Evolutionary conservation across 129 eudicot species (phyloP).

Genomic region (Arctium minus): DNA sequence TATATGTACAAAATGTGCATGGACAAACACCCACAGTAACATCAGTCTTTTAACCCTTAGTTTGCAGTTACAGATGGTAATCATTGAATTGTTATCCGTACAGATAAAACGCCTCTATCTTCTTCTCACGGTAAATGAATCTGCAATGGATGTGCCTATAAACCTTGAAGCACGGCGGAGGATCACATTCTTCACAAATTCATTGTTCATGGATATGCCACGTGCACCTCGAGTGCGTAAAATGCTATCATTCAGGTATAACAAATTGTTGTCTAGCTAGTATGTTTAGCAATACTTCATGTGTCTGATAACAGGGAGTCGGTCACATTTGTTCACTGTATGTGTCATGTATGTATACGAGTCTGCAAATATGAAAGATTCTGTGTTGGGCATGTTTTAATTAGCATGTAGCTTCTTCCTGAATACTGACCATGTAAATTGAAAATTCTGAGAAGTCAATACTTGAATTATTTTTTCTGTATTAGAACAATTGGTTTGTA

Average conservation of each 20-base stretch:
- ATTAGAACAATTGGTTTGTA: neutral
- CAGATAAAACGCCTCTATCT: constrained; percentile 91
- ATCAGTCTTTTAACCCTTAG: constrained; percentile 1
- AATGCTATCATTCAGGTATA: constrained; percentile 94
- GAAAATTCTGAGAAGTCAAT: neutral
- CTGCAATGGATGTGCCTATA: constrained; percentile 92
- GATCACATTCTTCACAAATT: constrained; percentile 92
- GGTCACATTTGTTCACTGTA: neutral
- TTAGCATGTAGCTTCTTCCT: constrained; percentile 5
- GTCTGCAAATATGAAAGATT: neutral
- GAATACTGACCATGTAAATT: neutral
- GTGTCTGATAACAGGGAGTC: neutral
- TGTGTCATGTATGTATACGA: neutral
- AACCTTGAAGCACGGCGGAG: constrained; percentile 98
- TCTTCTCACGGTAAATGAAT: constrained; percentile 93
- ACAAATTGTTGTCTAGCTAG: neutral
- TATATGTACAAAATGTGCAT: constrained; percentile 1
- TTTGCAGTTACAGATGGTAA: neutral
- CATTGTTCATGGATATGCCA: constrained; percentile 98
- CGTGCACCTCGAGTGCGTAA: constrained; percentile 96
- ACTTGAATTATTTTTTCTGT: neutral
- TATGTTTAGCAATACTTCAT: constrained; percentile 7
- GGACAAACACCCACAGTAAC: constrained; percentile 9
- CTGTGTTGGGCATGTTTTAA: neutral
- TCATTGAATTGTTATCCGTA: constrained; percentile 16